Evolutionary conservation across 768 basidiomycete genomes (phyloP), one percentile per base, ranked within the genome.

Genomic region (Leucosporidium creatinivorum): DNA sequence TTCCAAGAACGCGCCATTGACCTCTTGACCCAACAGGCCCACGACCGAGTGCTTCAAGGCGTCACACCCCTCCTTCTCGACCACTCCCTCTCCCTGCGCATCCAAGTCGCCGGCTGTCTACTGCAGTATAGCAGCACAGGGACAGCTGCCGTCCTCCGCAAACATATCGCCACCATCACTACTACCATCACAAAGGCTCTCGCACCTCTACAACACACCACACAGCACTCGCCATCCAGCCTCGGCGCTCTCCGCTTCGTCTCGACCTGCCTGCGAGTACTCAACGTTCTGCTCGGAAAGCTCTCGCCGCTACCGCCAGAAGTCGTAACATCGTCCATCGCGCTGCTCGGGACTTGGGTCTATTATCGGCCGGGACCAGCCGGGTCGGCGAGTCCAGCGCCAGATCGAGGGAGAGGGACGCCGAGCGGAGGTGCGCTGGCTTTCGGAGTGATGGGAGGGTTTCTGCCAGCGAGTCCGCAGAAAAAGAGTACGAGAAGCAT

Each of bases 391-490:
- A 68, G 48, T 25, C 57, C 63, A 2, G 52, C 56, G 25, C 59
- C 56, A 1, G 57, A 44, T 13, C 26, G 64, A 17, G 9, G 48
- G 49, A 21, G 62, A 58, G 1, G 26, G 39, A 8, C 9, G 28
- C 39, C 3, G 59, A 21, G 8, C 19, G 33, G 23, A 2, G 39
- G 39, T 18, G 66, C 58, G 17, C 60, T 65, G 12, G 31, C 66
- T 4, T 59, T 62, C 60, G 70, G 70, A 4, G 67, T 66, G 28
- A 68, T 72, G 67, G 63, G 70, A 51, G 52, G 56, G 0, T 72
- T 72, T 33, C 26, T 49, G 1, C 23, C 57, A 1, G 19, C 26
- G 28, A 60, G 52, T 5, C 49, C 58, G 9, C 47, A 25, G n/a
- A 57, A 63, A 50, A 17, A 54, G 54, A 26, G 13, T 25, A n/a